Percentiles rank a stretch among this genome's conserved stretches.
phyloP scores from a whole-genome alignment of 768 basidiomycete genomes.

The Kwoniella sp. region DNA sequence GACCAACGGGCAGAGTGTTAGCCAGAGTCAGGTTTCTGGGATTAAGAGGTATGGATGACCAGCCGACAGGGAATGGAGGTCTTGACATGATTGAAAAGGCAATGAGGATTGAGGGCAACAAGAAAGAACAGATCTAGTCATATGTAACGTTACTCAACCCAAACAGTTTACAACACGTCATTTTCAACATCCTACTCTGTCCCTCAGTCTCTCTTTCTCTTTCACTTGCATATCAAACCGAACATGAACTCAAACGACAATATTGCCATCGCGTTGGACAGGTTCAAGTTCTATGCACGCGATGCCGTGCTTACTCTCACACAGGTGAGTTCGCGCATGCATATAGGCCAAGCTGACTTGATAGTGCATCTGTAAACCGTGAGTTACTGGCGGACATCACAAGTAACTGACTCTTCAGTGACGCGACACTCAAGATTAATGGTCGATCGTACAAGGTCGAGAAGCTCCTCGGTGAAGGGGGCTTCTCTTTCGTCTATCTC shows the following conservation, averaged over 20 bases:
- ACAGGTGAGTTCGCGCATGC: conserved; percentile 33
- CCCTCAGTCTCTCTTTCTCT: not conserved
- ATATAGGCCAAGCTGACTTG: conserved; percentile 14
- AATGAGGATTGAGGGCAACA: not conserved
- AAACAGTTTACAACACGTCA: conserved; percentile 7
- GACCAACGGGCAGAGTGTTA: conserved; percentile 54
- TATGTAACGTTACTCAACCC: too few species aligned
- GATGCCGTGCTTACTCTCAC: conserved; percentile 52
- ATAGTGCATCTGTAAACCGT: conserved; percentile 53
- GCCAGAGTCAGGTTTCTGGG: conserved; percentile 46
- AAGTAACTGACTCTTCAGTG: conserved; percentile 23
- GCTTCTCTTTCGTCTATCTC: conserved; percentile 56
- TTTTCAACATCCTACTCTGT: not conserved
- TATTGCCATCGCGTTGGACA: conserved; percentile 52
- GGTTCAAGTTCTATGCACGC: conserved; percentile 53
- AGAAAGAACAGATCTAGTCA: too few species aligned
- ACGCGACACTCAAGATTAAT: conserved; percentile 90
- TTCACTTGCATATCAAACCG: not conserved
- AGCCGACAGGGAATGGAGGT: conserved; percentile 47
- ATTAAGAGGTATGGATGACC: conserved; percentile 35
- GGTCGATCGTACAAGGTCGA: conserved; percentile 91
- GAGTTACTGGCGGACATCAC: conserved; percentile 61
- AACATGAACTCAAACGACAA: conserved; percentile 40
- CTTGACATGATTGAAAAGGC: conserved; percentile 13
- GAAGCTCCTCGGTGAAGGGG: conserved; percentile 92